A percentile compares a stretch with the other conserved stretches of the same genome.
phyloP scores from a whole-genome alignment of 768 basidiomycete species.

The Amanita subjunquillea region DNA sequence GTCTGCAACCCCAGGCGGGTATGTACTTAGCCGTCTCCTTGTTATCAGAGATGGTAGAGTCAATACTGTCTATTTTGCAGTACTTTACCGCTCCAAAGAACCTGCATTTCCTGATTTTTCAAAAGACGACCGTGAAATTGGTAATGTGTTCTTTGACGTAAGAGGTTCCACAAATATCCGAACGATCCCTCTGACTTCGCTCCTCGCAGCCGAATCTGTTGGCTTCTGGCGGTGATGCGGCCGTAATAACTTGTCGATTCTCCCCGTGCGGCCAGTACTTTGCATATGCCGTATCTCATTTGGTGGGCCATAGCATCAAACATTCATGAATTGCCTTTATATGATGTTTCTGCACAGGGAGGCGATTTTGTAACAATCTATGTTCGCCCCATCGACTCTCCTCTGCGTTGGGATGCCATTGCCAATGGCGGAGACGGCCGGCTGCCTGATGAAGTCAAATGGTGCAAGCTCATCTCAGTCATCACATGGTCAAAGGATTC shows the following conservation, averaged over 20 bases:
- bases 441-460: neutral
- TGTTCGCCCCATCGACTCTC: neutral
- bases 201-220: neutral
- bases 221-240: neutral
- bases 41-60: neutral
- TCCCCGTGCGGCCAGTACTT: too few species aligned
- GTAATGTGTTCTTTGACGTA: too few species aligned
- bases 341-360: neutral
- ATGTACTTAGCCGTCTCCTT: neutral
- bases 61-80: neutral
- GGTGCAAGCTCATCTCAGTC: neutral
- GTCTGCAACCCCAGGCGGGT: neutral
- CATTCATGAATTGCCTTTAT: neutral
- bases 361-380: neutral
- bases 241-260: neutral
- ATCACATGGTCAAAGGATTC: neutral
- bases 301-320: neutral
- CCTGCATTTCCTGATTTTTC: too few species aligned
- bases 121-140: too few species aligned
- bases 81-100: neutral
- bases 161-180: neutral
- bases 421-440: neutral
- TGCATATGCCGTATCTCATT: too few species aligned
- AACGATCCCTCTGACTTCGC: neutral
- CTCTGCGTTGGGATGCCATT: neutral